Evolutionary conservation across 805 yeast genomes (phyloP).

Genomic region (Wickerhamomyces ciferrii): DNA sequence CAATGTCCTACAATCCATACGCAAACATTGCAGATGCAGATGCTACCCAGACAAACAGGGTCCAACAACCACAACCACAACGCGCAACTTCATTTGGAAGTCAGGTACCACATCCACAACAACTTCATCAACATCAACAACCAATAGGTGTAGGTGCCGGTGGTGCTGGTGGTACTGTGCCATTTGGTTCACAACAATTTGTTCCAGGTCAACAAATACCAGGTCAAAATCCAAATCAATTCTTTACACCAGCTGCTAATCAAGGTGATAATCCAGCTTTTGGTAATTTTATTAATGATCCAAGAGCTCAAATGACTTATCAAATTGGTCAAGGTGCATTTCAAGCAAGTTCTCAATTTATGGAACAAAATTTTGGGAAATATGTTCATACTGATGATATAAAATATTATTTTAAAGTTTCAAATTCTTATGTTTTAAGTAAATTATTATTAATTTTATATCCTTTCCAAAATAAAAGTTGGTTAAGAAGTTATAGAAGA

Average conservation of each 20-base stretch:
- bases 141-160: slow-evolving; percentile 2
- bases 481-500: slow-evolving; percentile 55
- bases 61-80: slow-evolving; percentile 17
- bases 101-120: slow-evolving; percentile 21
- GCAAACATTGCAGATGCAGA: slow-evolving; percentile 22
- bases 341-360: slow-evolving; percentile 71
- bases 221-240: slow-evolving; percentile 8
- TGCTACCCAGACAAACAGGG: slow-evolving; percentile 11
- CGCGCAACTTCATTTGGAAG: slow-evolving; percentile 7
- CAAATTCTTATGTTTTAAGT: slow-evolving; percentile 76
- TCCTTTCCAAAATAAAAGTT: slow-evolving; percentile 81
- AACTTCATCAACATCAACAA: slow-evolving; percentile 25
- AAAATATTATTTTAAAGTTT: slow-evolving; percentile 86
- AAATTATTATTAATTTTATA: slow-evolving; percentile 72
- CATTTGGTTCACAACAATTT: slow-evolving; percentile 5
- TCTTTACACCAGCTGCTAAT: slow-evolving; percentile 4
- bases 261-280: slow-evolving; percentile 12
- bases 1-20: slow-evolving; percentile 43
- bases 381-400: slow-evolving; percentile 49
- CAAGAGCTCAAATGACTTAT: slow-evolving; percentile 78
- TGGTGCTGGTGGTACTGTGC: no score
- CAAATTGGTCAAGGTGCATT: slow-evolving; percentile 86
- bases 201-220: slow-evolving; percentile 8
- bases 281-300: slow-evolving; percentile 60
- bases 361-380: slow-evolving; percentile 55